phyloP scores from a whole-genome alignment of 345 rosid species.

The Lepidium didymum region DNA sequence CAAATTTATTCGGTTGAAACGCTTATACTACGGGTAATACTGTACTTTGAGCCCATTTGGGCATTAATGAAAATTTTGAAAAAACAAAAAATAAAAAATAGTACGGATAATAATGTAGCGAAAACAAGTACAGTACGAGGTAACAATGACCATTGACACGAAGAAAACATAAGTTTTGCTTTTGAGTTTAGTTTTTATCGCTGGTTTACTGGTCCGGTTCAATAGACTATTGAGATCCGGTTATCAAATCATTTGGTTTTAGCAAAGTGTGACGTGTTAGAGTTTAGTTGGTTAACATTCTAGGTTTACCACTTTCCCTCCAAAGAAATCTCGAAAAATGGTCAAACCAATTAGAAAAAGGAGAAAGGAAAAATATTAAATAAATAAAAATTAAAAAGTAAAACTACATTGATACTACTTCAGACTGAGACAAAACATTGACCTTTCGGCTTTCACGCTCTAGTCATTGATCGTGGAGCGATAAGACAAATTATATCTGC shows the following conservation, averaged over 20 bases:
- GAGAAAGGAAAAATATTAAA: neutral
- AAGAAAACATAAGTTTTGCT: too few relatives aligned
- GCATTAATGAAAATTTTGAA: too few relatives aligned
- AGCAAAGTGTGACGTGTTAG: neutral
- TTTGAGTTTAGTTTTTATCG: neutral
- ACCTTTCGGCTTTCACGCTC: neutral
- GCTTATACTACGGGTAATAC: too few relatives aligned
- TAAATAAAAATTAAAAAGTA: neutral
- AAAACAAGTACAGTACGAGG: too few relatives aligned
- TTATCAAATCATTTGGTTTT: neutral
- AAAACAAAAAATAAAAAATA: too few relatives aligned
- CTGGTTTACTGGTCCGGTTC: neutral
- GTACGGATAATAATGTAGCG: too few relatives aligned
- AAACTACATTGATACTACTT: neutral
- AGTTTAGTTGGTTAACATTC: neutral
- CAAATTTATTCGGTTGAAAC: too few relatives aligned
- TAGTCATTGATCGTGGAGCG: neutral
- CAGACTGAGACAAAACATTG: neutral
- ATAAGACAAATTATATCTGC: neutral
- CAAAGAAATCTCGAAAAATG: neutral
- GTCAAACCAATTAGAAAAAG: neutral
- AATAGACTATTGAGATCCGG: too few relatives aligned
- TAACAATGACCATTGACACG: too few relatives aligned
- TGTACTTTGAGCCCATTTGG: too few relatives aligned
- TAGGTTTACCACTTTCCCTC: constrained; percentile 12